Percentiles rank a stretch among this genome's conserved stretches.
phyloP scores from a whole-genome alignment of 2,329 filamentous ascomycete species.

The Colletotrichum somersetense region DNA sequence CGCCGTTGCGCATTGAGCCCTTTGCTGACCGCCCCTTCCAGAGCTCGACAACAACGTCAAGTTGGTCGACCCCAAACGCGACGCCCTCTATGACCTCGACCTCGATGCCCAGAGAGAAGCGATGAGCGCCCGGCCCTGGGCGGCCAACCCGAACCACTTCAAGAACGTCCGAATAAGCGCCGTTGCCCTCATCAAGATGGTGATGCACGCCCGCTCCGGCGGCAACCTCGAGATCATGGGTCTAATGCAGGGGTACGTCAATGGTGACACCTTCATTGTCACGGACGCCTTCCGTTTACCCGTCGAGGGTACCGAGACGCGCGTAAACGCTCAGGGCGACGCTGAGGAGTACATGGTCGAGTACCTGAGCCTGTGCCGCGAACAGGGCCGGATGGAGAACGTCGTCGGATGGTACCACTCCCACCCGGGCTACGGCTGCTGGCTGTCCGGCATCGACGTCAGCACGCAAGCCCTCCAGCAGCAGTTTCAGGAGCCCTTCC shows the following conservation, averaged over 20 bases:
- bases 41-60: slow-evolving; percentile 90
- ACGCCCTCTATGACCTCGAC: slow-evolving; percentile 92
- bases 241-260: slow-evolving; percentile 95
- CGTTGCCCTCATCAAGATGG: slow-evolving; percentile 96
- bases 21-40: slow-evolving; percentile 52
- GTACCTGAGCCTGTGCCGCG: slow-evolving; percentile 81
- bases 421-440: slow-evolving; percentile 97
- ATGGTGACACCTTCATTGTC: slow-evolving; percentile 86
- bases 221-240: slow-evolving; percentile 97
- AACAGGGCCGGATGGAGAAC: slow-evolving; percentile 86
- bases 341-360: slow-evolving; percentile 97
- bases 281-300: slow-evolving; percentile 95
- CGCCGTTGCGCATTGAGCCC: not conserved
- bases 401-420: slow-evolving; percentile 98
- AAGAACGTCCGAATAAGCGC: slow-evolving; percentile 94
- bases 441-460: slow-evolving; percentile 97
- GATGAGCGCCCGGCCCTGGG: slow-evolving; percentile 79
- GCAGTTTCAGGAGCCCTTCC: slow-evolving; percentile 87
- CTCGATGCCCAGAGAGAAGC: slow-evolving; percentile 75
- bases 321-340: slow-evolving; percentile 95
- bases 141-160: slow-evolving; percentile 85
- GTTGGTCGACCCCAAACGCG: slow-evolving; percentile 86
- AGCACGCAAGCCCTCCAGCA: slow-evolving; percentile 89
- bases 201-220: slow-evolving; percentile 97
- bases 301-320: slow-evolving; percentile 97